Base-by-base conservation (phyloP, 306 rosid species). In the Gastrolobium villosum region DNA sequence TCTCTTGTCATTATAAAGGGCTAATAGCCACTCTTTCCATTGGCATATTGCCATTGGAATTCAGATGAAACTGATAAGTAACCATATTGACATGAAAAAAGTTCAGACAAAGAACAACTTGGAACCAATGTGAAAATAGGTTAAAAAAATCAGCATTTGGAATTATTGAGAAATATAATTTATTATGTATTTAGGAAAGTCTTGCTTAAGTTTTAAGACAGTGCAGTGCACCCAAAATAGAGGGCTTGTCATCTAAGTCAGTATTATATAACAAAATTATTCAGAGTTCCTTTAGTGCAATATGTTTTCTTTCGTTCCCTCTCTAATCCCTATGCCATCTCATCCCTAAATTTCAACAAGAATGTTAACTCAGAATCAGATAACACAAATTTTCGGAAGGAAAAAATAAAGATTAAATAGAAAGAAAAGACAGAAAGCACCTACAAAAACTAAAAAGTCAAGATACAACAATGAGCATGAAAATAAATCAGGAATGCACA, bases 1-100 rank as follows among this genome's bases (percentile, higher is more conserved):
- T 36, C 14, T 14, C 32, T 55, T 5, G 45, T 44, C 68, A 72
- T 34, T 75, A 54, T 63, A 56, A 32, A 65, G 53, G 69, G 20
- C 37, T 44, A 36, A 79, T 72, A 41, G 34, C 6, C 34, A 40
- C 44, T 28, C 43, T 50, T 40, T 76, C 44, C 32, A n/a, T 39
- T 37, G 32, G 64, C 72, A 65, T 53, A 52, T 53, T 9, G 32
- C 65, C 63, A 64, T 2, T 28, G 65, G 28, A 65, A 68, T 40
- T 72, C 44, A 54, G 74, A 49, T 9, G 66, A 79, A 70, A 44
- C 54, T 20, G 63, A 26, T 31, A 59, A 78, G 28, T 30, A 59
- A 70, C 41, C 11, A 30, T 46, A 30, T 43, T 49, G 13, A 70
- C 64, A 60, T 36, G 70, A 0, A 4, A 79, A 46, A 75, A 8